A percentile compares a stretch with the other conserved stretches of the same genome.
Conservation (phyloP, 1,139 yeast genomes). For the Diutina rugosa region DNA sequence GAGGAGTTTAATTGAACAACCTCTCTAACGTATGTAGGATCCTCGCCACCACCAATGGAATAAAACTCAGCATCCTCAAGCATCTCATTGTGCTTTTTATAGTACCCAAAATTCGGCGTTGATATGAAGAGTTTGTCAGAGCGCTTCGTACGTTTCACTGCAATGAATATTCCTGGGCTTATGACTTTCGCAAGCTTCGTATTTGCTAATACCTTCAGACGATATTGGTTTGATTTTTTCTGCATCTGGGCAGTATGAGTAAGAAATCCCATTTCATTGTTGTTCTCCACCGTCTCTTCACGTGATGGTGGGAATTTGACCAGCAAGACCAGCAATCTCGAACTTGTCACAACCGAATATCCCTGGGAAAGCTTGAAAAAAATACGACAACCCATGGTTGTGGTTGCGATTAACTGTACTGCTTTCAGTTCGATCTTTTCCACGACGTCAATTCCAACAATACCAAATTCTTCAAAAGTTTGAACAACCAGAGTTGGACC, state of each 20-base stretch:
- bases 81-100: conserved; percentile 57
- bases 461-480: conserved; percentile 34
- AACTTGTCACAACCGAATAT: conserved; percentile 10
- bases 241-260: conserved; percentile 32
- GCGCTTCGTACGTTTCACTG: conserved; percentile 28
- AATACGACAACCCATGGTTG: conserved; percentile 74
- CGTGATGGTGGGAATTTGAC: conserved; percentile 71
- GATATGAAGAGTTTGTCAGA: conserved; percentile 54
- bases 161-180: conserved; percentile 74
- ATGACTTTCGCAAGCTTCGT: conserved; percentile 41
- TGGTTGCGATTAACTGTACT: conserved; percentile 72
- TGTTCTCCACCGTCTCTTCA: conserved; percentile 37
- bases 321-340: conserved; percentile 32
- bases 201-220: conserved; percentile 31
- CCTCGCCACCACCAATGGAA: conserved; percentile 32
- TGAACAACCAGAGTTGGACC: conserved; percentile 29
- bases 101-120: conserved; percentile 73
- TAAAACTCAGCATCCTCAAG: conserved; percentile 76
- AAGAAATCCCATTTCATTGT: conserved; percentile 33
- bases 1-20: conserved; percentile 59
- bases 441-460: conserved; percentile 53
- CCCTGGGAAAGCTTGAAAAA: conserved; percentile 37
- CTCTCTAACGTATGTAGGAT: conserved; percentile 43
- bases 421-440: conserved; percentile 53
- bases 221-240: conserved; percentile 30